Evolutionary conservation across 1,284 basidiomycete genomes (phyloP).

Genomic region (Microbotryum intermedium): DNA sequence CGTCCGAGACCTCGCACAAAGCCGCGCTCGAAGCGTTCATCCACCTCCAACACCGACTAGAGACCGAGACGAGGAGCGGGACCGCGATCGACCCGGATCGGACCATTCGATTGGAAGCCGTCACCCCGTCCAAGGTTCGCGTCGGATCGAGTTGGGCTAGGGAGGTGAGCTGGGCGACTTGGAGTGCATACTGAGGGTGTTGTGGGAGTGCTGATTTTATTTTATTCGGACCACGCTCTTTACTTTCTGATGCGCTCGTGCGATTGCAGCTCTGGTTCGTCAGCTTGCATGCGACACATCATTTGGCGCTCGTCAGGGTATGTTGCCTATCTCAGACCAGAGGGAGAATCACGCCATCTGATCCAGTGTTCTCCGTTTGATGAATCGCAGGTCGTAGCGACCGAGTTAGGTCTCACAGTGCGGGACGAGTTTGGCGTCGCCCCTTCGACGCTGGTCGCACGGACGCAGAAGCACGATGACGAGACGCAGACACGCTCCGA

Average conservation of each 20-base stretch:
- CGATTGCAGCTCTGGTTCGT: slow-evolving; percentile 67
- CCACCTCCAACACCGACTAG: slow-evolving; percentile 38
- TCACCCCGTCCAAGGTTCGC: slow-evolving; percentile 64
- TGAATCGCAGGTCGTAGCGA: slow-evolving; percentile 7
- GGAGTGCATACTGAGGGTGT: not conserved
- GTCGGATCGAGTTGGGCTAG: slow-evolving; percentile 68
- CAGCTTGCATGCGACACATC: slow-evolving; percentile 57
- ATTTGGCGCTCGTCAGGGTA: slow-evolving; percentile 26
- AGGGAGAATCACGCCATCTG: no score
- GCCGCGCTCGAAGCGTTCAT: slow-evolving; percentile 56
- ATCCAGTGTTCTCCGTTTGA: not conserved
- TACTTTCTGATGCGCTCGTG: not conserved
- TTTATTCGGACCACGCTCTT: not conserved
- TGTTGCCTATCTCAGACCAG: not conserved
- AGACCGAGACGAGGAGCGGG: slow-evolving; percentile 4
- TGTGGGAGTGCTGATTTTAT: not conserved
- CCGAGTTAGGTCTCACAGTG: slow-evolving; percentile 22
- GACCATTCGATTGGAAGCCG: slow-evolving; percentile 58
- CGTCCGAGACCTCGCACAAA: slow-evolving; percentile 61
- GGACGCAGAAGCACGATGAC: no score
- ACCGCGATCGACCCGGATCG: slow-evolving; percentile 45
- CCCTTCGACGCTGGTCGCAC: slow-evolving; percentile 22
- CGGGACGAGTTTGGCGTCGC: slow-evolving; percentile 31
- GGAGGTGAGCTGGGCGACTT: slow-evolving; percentile 53
- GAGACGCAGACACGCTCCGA: no score